A percentile compares a stretch with the other conserved stretches of the same genome.
These are phyloP conservation scores for Paramecium pentaurelia DNA, from an alignment of 73 alveolate genomes.

Conservation along the genomic window DNA sequence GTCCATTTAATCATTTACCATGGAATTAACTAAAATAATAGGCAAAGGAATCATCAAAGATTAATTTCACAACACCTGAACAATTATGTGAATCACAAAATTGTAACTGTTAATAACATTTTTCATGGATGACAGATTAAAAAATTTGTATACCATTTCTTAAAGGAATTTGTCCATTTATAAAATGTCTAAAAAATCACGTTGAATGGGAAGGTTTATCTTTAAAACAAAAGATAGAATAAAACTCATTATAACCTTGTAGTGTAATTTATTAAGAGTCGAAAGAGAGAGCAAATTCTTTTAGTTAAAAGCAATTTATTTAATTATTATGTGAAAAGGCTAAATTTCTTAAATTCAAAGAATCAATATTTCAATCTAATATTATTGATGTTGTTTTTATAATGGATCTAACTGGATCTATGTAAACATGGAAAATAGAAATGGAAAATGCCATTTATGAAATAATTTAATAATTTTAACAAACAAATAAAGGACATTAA, in stretches of 20 bases:
- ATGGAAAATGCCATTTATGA: not conserved
- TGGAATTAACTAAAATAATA: not conserved
- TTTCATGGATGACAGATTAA: not conserved
- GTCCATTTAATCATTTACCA: not conserved
- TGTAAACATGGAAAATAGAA: not conserved
- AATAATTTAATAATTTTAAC: not conserved
- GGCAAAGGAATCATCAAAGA: not conserved
- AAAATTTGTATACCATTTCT: not conserved
- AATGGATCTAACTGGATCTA: slow-evolving; percentile 2
- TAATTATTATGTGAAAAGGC: not conserved
- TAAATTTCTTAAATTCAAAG: not conserved
- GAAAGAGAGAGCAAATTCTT: not conserved
- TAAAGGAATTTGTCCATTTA: not conserved
- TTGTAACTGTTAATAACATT: not conserved
- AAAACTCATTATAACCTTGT: not conserved
- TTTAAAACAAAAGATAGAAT: not conserved
- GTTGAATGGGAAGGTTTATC: not conserved
- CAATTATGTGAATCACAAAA: not conserved
- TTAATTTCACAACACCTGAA: not conserved
- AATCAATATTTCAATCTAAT: not conserved
- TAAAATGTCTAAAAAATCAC: not conserved
- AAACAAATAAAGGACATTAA: not conserved
- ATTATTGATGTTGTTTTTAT: not conserved
- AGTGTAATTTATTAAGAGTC: not conserved
- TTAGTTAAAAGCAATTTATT: not conserved